These are phyloP conservation scores for Talaromyces amestolkiae DNA, from an alignment of 2,329 filamentous ascomycete species.

Conservation along the genomic window DNA sequence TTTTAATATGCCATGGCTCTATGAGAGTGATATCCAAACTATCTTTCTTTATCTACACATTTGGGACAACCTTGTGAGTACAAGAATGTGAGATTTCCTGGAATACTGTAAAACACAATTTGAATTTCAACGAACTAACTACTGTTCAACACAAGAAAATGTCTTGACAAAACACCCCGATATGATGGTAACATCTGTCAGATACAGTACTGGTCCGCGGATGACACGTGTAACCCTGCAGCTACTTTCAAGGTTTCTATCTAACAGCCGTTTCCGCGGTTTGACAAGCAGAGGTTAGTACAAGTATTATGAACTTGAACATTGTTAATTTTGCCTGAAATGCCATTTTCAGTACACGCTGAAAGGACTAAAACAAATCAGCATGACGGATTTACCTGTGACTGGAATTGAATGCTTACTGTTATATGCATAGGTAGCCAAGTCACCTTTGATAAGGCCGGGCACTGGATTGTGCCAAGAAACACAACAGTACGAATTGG, in stretches of 20 bases:
- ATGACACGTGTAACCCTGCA: background rate
- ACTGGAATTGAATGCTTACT: background rate
- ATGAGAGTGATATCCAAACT: background rate
- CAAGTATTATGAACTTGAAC: background rate
- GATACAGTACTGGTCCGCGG: background rate
- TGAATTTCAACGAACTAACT: background rate
- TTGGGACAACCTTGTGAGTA: background rate
- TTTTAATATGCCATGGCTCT: background rate
- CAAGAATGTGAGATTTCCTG: background rate
- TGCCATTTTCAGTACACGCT: background rate
- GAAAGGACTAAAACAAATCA: background rate
- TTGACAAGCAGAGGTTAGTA: background rate
- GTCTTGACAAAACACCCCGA: background rate
- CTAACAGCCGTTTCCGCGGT: background rate
- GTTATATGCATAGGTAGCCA: background rate
- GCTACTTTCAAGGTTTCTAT: background rate
- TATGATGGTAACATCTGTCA: background rate
- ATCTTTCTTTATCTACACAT: background rate
- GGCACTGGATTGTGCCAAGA: conserved; percentile 11
- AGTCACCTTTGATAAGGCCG: background rate
- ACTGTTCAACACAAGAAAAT: background rate
- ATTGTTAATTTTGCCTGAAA: conserved; percentile 1
- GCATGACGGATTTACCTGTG: background rate
- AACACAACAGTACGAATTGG: background rate
- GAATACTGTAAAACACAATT: background rate